A percentile compares a stretch with the other conserved stretches of the same genome.
Evolutionary conservation across 1,139 yeast genomes (phyloP).

Genomic region (Diutina pseudorugosa): DNA sequence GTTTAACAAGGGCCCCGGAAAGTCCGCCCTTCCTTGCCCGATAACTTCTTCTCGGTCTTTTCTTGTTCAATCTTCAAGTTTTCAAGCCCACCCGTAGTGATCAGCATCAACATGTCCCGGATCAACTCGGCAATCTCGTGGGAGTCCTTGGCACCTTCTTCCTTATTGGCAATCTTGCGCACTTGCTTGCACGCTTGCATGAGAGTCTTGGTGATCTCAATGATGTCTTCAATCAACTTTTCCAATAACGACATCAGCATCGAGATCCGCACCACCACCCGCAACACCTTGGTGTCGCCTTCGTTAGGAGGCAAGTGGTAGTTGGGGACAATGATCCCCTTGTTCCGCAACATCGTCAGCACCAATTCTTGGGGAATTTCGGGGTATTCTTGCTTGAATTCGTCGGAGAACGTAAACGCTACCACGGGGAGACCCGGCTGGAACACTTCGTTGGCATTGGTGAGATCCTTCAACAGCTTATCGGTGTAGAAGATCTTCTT

Average conservation of each 20-base stretch:
- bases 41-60: background rate
- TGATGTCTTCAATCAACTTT: conserved; percentile 55
- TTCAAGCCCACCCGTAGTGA: conserved; percentile 27
- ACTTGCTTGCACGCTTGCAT: conserved; percentile 15
- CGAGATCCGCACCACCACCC: conserved; percentile 75
- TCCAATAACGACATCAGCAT: conserved; percentile 63
- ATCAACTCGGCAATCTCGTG: conserved; percentile 15
- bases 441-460: conserved; percentile 26
- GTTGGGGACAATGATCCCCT: conserved; percentile 85
- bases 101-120: conserved; percentile 22
- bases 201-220: conserved; percentile 43
- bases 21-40: background rate
- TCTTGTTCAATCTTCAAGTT: conserved; percentile 13
- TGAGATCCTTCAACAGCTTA: conserved; percentile 5
- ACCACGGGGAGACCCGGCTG: conserved; percentile 84
- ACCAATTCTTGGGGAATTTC: conserved; percentile 78
- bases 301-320: conserved; percentile 66
- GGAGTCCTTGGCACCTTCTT: conserved; percentile 10
- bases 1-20: background rate
- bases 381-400: conserved; percentile 49
- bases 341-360: conserved; percentile 60
- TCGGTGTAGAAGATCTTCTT: conserved; percentile 12
- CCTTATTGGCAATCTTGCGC: conserved; percentile 16
- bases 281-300: conserved; percentile 49
- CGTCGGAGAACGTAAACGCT: conserved; percentile 61